Conservation (phyloP, 805 yeast genomes). For the Saturnispora halmiae region DNA sequence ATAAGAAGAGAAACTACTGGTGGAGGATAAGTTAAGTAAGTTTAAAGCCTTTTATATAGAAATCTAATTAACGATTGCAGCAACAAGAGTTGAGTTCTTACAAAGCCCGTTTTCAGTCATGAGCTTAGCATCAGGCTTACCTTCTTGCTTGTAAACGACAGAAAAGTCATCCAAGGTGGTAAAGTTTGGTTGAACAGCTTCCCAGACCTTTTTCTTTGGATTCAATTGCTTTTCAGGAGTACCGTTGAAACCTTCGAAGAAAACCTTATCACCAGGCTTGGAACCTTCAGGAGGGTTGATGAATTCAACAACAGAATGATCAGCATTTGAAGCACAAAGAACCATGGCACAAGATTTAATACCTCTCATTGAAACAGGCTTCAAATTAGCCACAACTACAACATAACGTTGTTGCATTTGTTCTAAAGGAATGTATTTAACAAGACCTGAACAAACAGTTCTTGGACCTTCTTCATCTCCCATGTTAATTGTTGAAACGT, state of each 20-base stretch:
- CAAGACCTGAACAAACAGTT: conserved; percentile 96
- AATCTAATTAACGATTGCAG: conserved; percentile 60
- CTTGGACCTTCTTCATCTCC: conserved; percentile 97
- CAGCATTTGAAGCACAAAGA: conserved; percentile 70
- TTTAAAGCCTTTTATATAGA: not conserved
- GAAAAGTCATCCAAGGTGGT: conserved; percentile 67
- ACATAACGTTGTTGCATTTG: conserved; percentile 93
- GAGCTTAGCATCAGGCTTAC: conserved; percentile 62
- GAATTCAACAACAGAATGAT: conserved; percentile 68
- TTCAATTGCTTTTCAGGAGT: conserved; percentile 86
- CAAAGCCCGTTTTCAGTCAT: conserved; percentile 74
- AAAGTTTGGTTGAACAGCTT: conserved; percentile 85
- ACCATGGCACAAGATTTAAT: conserved; percentile 95
- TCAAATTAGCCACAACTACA: conserved; percentile 87
- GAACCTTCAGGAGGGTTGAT: conserved; percentile 91
- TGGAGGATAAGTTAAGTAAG: no score
- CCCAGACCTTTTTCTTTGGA: conserved; percentile 98
- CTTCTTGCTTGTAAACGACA: conserved; percentile 73
- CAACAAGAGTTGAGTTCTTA: conserved; percentile 60
- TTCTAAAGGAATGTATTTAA: conserved; percentile 79
- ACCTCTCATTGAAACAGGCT: conserved; percentile 98
- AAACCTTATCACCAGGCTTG: conserved; percentile 91
- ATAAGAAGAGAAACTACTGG: not conserved
- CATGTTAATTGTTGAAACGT: conserved; percentile 91
- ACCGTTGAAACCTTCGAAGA: conserved; percentile 85